Evolutionary conservation across 208 protist species (phyloP).

Genomic region (Naegleria gruberi): DNA sequence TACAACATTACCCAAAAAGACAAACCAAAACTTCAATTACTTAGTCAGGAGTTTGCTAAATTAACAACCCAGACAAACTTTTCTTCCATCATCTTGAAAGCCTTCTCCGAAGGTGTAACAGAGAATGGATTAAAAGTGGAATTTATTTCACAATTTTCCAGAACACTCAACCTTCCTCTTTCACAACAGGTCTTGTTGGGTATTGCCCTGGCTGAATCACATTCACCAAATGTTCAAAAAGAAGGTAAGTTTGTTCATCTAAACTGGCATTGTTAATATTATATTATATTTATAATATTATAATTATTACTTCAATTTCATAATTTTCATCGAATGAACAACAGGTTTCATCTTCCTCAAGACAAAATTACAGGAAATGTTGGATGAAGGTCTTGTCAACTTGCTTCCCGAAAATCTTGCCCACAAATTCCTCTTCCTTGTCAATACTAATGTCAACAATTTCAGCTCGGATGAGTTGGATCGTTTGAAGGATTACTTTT

Average conservation of each 20-base stretch:
- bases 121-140: conserved; percentile 19
- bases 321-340: background rate
- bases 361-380: conserved; percentile 25
- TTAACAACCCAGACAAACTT: conserved; percentile 42
- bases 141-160: conserved; percentile 17
- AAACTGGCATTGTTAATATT: too few species aligned
- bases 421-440: background rate
- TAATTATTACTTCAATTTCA: background rate
- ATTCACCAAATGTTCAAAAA: background rate
- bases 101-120: conserved; percentile 26
- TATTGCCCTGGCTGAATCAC: conserved; percentile 23
- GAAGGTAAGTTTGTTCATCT: conserved; percentile 20
- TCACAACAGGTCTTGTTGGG: conserved; percentile 11
- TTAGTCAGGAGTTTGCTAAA: conserved; percentile 38
- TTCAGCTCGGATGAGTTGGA: background rate
- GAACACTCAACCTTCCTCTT: background rate
- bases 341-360: conserved; percentile 15
- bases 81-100: conserved; percentile 35
- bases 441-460: background rate
- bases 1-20: conserved; percentile 33
- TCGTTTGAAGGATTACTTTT: background rate
- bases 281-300: too few species aligned
- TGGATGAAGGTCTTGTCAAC: conserved; percentile 25
- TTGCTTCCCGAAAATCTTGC: conserved; percentile 27
- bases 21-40: conserved; percentile 38